Conservation (phyloP, 768 basidiomycete species). For the Asterophora lycoperdoides region DNA sequence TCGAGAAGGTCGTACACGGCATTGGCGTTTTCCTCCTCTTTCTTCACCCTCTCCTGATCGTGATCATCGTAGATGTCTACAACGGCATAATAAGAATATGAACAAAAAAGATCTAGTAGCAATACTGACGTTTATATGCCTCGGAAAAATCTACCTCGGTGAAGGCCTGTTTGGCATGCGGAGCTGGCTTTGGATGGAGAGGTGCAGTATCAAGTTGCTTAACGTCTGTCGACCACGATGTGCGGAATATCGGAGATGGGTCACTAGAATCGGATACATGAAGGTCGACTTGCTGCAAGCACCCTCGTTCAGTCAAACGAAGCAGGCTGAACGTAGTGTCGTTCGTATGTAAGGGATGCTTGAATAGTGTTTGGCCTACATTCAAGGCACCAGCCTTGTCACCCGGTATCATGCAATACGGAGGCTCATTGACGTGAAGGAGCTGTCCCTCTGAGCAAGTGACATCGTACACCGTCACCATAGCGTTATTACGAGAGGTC, state of each 20-base stretch:
- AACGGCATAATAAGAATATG: conserved; percentile 1
- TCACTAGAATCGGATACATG: conserved; percentile 10
- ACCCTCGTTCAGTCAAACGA: conserved; percentile 44
- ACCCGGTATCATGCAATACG: conserved; percentile 39
- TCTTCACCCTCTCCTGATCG: conserved; percentile 20
- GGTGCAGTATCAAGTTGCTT: conserved; percentile 29
- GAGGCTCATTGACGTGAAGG: conserved; percentile 40
- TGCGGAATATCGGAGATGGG: conserved; percentile 15
- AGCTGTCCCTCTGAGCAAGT: conserved; percentile 36
- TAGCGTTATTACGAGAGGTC: conserved; percentile 52
- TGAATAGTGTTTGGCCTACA: conserved; percentile 32
- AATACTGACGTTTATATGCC: conserved; percentile 52
- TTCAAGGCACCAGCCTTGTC: conserved; percentile 20
- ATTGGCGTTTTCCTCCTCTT: conserved; percentile 34
- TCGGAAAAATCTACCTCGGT: conserved; percentile 45
- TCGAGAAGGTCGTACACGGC: conserved; percentile 48
- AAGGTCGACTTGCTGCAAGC: conserved; percentile 42
- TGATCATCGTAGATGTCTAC: conserved; percentile 38
- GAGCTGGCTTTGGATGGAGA: conserved; percentile 35
- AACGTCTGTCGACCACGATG: conserved; percentile 40
- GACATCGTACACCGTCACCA: conserved; percentile 65
- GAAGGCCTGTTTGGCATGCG: conserved; percentile 41
- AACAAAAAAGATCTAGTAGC: background rate
- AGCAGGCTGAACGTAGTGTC: conserved; percentile 34
- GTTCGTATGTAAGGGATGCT: conserved; percentile 22